Base-by-base conservation (phyloP, 257 asterid genomes). In the Perilla frutescens region DNA sequence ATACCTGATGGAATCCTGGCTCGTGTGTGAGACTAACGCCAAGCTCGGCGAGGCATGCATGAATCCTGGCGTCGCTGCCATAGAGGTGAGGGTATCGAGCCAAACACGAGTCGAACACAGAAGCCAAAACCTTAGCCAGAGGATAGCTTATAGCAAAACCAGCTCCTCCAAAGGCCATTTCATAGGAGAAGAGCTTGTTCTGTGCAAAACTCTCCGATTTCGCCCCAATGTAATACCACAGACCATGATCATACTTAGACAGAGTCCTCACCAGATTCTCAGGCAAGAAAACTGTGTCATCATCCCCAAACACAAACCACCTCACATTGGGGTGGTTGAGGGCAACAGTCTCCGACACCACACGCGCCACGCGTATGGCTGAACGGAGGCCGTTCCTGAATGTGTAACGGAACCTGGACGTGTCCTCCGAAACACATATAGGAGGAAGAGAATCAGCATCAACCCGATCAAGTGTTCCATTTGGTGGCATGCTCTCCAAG, bases 1-100 rank as follows among this genome's bases (percentile, higher is more conserved):
- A 14, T 80, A 93, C 98, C 98, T 93, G 98, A 83, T 93, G 98
- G 66, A 93, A 93, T 36, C 97, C 97, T 1, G 97, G 92, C 62
- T 93, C 96, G 2, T 60, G 87, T 1, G 98, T 89, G 67, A 93
- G 76, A 31, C 84, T 45, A 39, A 93, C 81, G 3, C 98, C 98
- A 7, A 93, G 92, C 83, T 91, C 98, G 1, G 91, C 66, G 4
- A 88, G 34, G 56, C 97, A 91, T n/a, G 94, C 82, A 37, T 88
- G 87, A 41, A 93, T 79, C 83, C 97, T 83, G 0, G 82, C 85
- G 32, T 91, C 97, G 10, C 98, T 89, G 15, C 96, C 96, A 29
- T 85, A 91, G 3, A 93, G 70, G 56, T 89, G 94, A 1, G 87
- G 88, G 49, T 93, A 93, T 44, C 96, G 72, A 3, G 82, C 77